These are phyloP conservation scores for Debaryomyces psychrophilus DNA, from an alignment of 1,139 yeast genomes.

Conservation along the genomic window DNA sequence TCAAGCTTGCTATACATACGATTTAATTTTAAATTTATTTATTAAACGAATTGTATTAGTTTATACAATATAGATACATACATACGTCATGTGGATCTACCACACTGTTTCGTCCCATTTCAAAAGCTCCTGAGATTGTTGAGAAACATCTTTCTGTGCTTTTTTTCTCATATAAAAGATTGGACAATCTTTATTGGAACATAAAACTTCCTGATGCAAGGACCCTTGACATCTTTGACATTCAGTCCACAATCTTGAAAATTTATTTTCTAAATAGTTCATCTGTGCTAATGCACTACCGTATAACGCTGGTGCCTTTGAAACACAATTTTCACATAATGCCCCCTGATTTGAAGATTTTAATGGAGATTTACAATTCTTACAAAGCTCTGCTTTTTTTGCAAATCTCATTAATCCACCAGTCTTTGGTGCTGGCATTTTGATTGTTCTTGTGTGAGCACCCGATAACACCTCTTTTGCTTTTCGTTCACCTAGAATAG, in stretches of 20 bases:
- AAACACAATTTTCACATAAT: conserved; percentile 77
- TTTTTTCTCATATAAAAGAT: conserved; percentile 97
- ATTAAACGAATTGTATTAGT: background rate
- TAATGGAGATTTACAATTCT: conserved; percentile 83
- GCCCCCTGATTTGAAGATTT: conserved; percentile 70
- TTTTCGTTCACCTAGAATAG: conserved; percentile 84
- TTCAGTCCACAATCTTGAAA: conserved; percentile 94
- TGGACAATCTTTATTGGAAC: conserved; percentile 96
- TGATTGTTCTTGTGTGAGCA: conserved; percentile 79
- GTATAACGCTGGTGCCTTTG: conserved; percentile 75
- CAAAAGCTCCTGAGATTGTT: conserved; percentile 67
- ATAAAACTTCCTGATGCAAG: conserved; percentile 90
- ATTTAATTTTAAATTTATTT: background rate
- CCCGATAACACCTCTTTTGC: conserved; percentile 81
- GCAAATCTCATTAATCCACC: conserved; percentile 93
- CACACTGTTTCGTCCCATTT: conserved; percentile 71
- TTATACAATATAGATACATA: background rate
- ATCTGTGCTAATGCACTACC: conserved; percentile 77
- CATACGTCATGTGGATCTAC: conserved; percentile 28
- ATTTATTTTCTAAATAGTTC: conserved; percentile 79
- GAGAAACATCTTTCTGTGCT: conserved; percentile 82
- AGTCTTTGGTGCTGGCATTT: conserved; percentile 62
- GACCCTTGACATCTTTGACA: conserved; percentile 98
- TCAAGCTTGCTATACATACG: background rate
- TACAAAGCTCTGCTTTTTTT: conserved; percentile 84